phyloP scores from a whole-genome alignment of 352 stramenopile genomes.

The Globisporangium spiculum region DNA sequence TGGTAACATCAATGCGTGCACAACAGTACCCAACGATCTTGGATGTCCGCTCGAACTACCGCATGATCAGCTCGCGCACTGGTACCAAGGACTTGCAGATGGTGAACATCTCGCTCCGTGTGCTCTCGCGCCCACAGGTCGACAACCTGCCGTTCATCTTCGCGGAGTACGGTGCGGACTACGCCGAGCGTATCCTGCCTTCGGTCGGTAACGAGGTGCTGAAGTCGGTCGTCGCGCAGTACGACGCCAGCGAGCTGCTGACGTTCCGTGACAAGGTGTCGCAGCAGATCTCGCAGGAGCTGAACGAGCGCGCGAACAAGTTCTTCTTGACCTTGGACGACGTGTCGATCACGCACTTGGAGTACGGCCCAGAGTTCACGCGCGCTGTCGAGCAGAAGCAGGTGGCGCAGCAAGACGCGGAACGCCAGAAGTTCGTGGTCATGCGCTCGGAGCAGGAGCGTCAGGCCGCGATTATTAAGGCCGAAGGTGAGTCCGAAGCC shows the following conservation, averaged over 20 bases:
- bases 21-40: constrained; percentile 94
- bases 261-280: constrained; percentile 98
- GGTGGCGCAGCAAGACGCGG: constrained; percentile 99
- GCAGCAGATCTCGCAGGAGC: constrained; percentile 94
- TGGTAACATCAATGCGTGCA: too few relatives aligned
- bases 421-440: constrained; percentile 99
- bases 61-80: constrained; percentile 95
- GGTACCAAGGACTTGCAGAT: constrained; percentile 99
- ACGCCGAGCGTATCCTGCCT: constrained; percentile 98
- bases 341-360: constrained; percentile 99
- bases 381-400: constrained; percentile 99
- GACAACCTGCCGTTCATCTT: constrained; percentile 97
- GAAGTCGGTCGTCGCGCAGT: constrained; percentile 95
- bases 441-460: constrained; percentile 98
- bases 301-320: constrained; percentile 94
- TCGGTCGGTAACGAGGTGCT: constrained; percentile 98
- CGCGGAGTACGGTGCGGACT: constrained; percentile 96
- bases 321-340: constrained; percentile 99
- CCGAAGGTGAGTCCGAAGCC: constrained; percentile 97
- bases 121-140: constrained; percentile 93
- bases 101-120: constrained; percentile 99
- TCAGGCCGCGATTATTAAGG: constrained; percentile 89
- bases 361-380: constrained; percentile 99
- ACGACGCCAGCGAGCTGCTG: constrained; percentile 99
- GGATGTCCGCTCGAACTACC: constrained; percentile 96